phyloP scores from a whole-genome alignment of 2,329 filamentous ascomycete species.

The Cladobotryum protrusum region DNA sequence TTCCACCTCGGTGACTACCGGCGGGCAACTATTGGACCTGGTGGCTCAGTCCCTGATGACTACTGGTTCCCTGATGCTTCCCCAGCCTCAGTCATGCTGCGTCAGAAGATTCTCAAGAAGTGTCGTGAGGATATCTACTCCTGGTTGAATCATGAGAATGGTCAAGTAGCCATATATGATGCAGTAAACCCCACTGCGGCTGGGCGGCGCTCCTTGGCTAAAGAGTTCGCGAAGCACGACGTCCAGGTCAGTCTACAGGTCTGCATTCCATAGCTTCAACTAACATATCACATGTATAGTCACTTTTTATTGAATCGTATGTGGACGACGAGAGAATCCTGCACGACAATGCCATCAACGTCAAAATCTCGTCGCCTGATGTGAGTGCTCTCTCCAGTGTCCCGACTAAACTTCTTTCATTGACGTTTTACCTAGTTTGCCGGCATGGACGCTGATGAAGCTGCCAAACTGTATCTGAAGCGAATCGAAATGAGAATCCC shows the following conservation, averaged over 20 bases:
- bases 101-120: conserved; percentile 96
- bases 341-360: conserved; percentile 90
- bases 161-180: conserved; percentile 97
- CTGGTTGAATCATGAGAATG: conserved; percentile 94
- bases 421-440: conserved; percentile 54
- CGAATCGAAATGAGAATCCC: conserved; percentile 91
- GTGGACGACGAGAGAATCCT: conserved; percentile 92
- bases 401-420: background rate
- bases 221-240: conserved; percentile 96
- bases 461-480: conserved; percentile 82
- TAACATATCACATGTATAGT: conserved; percentile 42
- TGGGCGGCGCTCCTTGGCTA: conserved; percentile 77
- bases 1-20: conserved; percentile 97
- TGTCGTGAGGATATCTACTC: conserved; percentile 95
- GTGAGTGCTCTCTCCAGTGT: conserved; percentile 42
- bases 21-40: conserved; percentile 78
- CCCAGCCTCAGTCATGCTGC: conserved; percentile 81
- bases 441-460: conserved; percentile 86
- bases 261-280: no score
- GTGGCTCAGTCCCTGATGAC: conserved; percentile 82
- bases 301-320: conserved; percentile 92
- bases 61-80: conserved; percentile 97
- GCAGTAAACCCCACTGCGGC: conserved; percentile 88
- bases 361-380: conserved; percentile 97
- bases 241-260: conserved; percentile 59